phyloP scores from a whole-genome alignment of 495 filamentous ascomycete species.

The Penicillium alfredii region DNA sequence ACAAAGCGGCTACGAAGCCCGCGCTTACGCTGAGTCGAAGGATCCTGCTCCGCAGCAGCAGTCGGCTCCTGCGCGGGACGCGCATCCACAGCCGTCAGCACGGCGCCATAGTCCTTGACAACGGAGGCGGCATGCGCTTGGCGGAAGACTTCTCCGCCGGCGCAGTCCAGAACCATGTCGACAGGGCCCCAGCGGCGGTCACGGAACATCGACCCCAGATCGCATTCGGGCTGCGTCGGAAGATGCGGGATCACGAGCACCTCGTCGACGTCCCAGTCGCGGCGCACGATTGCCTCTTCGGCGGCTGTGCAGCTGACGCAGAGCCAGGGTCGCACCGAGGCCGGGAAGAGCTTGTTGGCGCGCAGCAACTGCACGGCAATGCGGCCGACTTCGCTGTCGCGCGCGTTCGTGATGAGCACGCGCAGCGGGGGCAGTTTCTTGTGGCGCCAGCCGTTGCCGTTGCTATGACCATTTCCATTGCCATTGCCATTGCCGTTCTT shows the following conservation, averaged over 20 bases:
- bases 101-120: constrained; percentile 29
- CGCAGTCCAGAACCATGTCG: constrained; percentile 39
- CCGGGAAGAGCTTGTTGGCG: constrained; percentile 28
- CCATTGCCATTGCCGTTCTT: neutral
- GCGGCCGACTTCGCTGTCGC: constrained; percentile 31
- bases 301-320: constrained; percentile 33
- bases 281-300: constrained; percentile 21
- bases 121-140: constrained; percentile 29
- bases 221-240: constrained; percentile 15
- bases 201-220: constrained; percentile 30
- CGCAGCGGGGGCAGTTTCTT: constrained; percentile 18
- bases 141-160: constrained; percentile 27
- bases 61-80: constrained; percentile 15
- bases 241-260: constrained; percentile 25
- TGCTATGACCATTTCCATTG: constrained; percentile 8
- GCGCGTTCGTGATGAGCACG: constrained; percentile 36
- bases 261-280: constrained; percentile 28
- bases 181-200: constrained; percentile 29
- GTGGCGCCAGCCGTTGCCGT: constrained; percentile 1
- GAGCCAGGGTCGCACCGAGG: constrained; percentile 30
- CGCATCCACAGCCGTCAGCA: constrained; percentile 35
- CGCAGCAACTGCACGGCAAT: constrained; percentile 36
- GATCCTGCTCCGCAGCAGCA: constrained; percentile 10
- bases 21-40: constrained; percentile 15
- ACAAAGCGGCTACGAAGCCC: constrained; percentile 32